Base-by-base conservation (phyloP, 495 filamentous ascomycete genomes). In the Thermothielavioides terrestris region DNA sequence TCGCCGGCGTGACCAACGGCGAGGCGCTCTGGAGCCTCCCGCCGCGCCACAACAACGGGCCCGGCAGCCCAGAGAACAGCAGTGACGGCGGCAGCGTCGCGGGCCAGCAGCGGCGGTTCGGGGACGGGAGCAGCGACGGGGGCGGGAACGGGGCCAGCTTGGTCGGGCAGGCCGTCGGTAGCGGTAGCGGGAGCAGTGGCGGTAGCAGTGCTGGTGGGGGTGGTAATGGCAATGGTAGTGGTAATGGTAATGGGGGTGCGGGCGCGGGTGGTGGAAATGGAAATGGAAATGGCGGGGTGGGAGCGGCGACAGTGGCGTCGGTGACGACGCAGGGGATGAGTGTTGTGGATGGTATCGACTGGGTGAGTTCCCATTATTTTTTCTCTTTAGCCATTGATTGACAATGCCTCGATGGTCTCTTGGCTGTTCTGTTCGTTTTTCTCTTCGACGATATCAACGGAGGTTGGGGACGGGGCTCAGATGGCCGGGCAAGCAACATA, bases 11-110 rank as follows among this genome's bases (percentile, higher is more conserved):
- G 3, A 68, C 70, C 7, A 69, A 74, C 43, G 68, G 71, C 8
- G 69, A 73, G 40, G 70, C 58, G 0, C 58, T 74, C 14, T 74
- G 70, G 69, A 63, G 68, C 18, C 26, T 73, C 8, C 67, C 70
- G 15, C 66, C 63, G 4, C 18, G 14, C n/a, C n/a, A n/a, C 3
- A 30, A 31, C 18, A 69, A 58, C 32, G 32, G 28, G 28, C 49
- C 62, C 4, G 55, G 58, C 4, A 71, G 68, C 27, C 68, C 67
- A 2, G 65, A 61, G 48, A 62, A 56, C 40, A 56, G 59, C 35
- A 69, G 63, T 42, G 68, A 68, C 34, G 49, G 57, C 8, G 56
- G 49, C 2, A 59, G 55, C 9, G 59, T 56, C 1, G 55, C 58
- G 50, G 42, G 59, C 50, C 49, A 47, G 46, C 21, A 34, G 46